Conservation (phyloP, 352 stramenopile genomes). For the Phytophthora macrochlamydospora region DNA sequence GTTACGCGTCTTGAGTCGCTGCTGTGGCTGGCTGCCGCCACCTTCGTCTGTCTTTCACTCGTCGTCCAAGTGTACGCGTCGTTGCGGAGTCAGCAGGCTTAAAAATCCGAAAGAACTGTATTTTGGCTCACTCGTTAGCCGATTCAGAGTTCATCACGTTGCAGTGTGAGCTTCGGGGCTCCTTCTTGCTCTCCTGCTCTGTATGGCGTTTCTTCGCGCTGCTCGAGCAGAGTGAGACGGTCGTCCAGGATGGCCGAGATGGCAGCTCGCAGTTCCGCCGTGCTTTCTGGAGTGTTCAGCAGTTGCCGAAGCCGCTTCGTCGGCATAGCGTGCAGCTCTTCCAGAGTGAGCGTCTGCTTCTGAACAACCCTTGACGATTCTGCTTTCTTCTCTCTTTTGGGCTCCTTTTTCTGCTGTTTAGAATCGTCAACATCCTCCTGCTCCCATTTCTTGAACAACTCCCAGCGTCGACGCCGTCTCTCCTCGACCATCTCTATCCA, state of each 20-base stretch:
- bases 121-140: no score
- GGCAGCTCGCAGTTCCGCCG: slow-evolving; percentile 37
- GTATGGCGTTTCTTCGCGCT: slow-evolving; percentile 23
- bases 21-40: slow-evolving; percentile 13
- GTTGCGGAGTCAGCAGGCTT: neutral
- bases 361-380: slow-evolving; percentile 9
- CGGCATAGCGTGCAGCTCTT: slow-evolving; percentile 49
- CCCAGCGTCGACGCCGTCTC: slow-evolving; percentile 34
- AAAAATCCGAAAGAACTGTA: no score
- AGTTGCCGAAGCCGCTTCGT: slow-evolving; percentile 60
- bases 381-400: neutral
- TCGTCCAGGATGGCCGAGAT: slow-evolving; percentile 58
- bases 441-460: slow-evolving; percentile 62
- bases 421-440: slow-evolving; percentile 14
- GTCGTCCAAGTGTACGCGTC: slow-evolving; percentile 18
- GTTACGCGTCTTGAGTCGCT: slow-evolving; percentile 17
- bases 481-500: slow-evolving; percentile 79
- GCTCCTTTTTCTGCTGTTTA: neutral
- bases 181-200: slow-evolving; percentile 1
- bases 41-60: slow-evolving; percentile 31
- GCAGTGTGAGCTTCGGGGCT: slow-evolving; percentile 5
- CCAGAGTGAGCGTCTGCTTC: slow-evolving; percentile 50
- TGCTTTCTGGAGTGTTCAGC: slow-evolving; percentile 35
- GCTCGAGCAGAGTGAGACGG: slow-evolving; percentile 45
- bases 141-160: slow-evolving; percentile 37